A percentile compares a stretch with the other conserved stretches of the same genome.
Evolutionary conservation across 768 basidiomycete species (phyloP).

Genomic region (Boletellus ananas): DNA sequence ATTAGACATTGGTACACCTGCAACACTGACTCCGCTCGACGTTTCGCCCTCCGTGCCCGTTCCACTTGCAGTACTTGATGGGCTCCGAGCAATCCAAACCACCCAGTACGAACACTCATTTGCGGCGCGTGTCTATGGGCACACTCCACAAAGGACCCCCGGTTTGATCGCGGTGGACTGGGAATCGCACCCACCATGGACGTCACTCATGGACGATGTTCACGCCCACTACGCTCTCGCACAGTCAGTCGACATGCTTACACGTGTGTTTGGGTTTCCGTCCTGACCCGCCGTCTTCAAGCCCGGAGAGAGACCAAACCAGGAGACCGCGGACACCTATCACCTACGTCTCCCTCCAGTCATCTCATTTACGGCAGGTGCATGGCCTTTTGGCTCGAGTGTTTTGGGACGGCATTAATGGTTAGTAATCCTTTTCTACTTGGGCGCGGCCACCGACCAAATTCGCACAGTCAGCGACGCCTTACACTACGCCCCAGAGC

Average conservation of each 20-base stretch:
- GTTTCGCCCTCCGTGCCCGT: constrained; percentile 20
- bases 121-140: constrained; percentile 56
- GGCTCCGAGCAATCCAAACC: constrained; percentile 51
- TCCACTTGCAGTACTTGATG: constrained; percentile 41
- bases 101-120: constrained; percentile 69
- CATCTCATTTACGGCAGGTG: constrained; percentile 61
- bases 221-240: constrained; percentile 57
- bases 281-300: constrained; percentile 24
- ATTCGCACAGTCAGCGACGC: constrained; percentile 59
- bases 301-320: constrained; percentile 51
- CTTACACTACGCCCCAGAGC: constrained; percentile 63
- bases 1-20: neutral
- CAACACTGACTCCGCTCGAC: constrained; percentile 27
- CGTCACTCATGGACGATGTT: constrained; percentile 69
- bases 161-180: constrained; percentile 62
- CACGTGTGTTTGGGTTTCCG: neutral
- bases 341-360: constrained; percentile 56
- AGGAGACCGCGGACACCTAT: constrained; percentile 50
- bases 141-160: constrained; percentile 17
- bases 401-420: constrained; percentile 78
- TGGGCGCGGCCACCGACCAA: constrained; percentile 1
- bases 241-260: constrained; percentile 41
- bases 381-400: constrained; percentile 63
- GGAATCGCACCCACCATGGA: constrained; percentile 71
- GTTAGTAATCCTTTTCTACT: constrained; percentile 34